A percentile compares a stretch with the other conserved stretches of the same genome.
Evolutionary conservation across 768 basidiomycete genomes (phyloP).

Genomic region (Crassisporium funariophilum): DNA sequence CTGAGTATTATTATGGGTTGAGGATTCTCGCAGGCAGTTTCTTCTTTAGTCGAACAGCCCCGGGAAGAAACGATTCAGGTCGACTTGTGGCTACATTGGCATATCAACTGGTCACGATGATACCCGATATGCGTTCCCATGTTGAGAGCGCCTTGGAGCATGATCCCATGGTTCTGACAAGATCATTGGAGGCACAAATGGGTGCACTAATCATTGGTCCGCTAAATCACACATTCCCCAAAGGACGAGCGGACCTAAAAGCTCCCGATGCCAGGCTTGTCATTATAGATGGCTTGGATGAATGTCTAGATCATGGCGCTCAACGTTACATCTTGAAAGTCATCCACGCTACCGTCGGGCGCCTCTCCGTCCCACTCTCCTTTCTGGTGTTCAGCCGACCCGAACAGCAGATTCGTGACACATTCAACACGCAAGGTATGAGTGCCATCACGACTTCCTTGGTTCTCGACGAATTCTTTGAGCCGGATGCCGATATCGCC

Average conservation of each 20-base stretch:
- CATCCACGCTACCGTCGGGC: neutral
- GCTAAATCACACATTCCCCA: neutral
- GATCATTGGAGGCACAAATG: constrained; percentile 11
- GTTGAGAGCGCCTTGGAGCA: constrained; percentile 6
- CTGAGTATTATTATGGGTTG: constrained; percentile 4
- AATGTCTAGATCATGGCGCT: constrained; percentile 7
- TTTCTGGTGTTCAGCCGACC: constrained; percentile 18
- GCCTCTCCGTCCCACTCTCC: constrained; percentile 1
- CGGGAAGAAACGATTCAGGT: constrained; percentile 4
- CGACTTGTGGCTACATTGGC: constrained; percentile 14
- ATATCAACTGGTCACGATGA: constrained; percentile 6
- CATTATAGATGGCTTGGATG: constrained; percentile 20
- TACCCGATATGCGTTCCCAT: constrained; percentile 5
- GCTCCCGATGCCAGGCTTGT: neutral
- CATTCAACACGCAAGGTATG: constrained; percentile 1
- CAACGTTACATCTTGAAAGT: constrained; percentile 9
- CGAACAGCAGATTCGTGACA: constrained; percentile 8
- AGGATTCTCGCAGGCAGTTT: constrained; percentile 8
- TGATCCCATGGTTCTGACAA: constrained; percentile 9
- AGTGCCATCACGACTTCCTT: neutral
- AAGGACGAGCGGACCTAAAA: neutral
- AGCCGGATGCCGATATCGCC: constrained; percentile 14
- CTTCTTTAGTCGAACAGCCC: constrained; percentile 14
- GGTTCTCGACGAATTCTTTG: constrained; percentile 13
- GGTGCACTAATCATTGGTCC: constrained; percentile 11